Evolutionary conservation across 768 basidiomycete species (phyloP).

Genomic region (Tephrocybe rancida): DNA sequence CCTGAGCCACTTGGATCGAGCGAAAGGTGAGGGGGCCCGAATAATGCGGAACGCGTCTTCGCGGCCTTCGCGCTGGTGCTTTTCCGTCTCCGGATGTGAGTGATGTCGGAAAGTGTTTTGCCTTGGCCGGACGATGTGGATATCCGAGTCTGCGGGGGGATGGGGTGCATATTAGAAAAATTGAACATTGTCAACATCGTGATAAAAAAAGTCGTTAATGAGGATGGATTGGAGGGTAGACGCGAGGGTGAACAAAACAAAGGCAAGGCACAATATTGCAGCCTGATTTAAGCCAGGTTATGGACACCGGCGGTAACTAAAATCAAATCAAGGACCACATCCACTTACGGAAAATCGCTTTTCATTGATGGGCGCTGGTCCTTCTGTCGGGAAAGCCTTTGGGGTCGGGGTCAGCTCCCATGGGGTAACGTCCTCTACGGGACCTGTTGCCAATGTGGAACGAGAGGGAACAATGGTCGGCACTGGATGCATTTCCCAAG

Average conservation of each 20-base stretch:
- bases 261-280: constrained; percentile 4
- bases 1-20: background rate
- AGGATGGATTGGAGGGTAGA: background rate
- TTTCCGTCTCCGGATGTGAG: constrained; percentile 33
- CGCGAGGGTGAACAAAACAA: background rate
- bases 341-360: constrained; percentile 24
- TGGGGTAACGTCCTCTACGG: constrained; percentile 30
- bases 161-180: constrained; percentile 9
- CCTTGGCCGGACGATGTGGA: constrained; percentile 27
- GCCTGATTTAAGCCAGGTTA: constrained; percentile 10
- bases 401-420: constrained; percentile 33
- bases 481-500: constrained; percentile 32
- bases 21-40: constrained; percentile 16
- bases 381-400: constrained; percentile 3
- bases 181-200: constrained; percentile 16
- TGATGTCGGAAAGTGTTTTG: constrained; percentile 27
- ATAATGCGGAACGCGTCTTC: constrained; percentile 21
- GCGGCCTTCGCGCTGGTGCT: constrained; percentile 31
- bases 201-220: constrained; percentile 7
- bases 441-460: constrained; percentile 27
- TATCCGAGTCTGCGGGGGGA: constrained; percentile 27
- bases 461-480: constrained; percentile 21
- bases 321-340: constrained; percentile 9
- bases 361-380: constrained; percentile 5
- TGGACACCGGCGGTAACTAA: constrained; percentile 15